Conservation (phyloP, 2,329 filamentous ascomycete species). For the Xylariaceae sp. region DNA sequence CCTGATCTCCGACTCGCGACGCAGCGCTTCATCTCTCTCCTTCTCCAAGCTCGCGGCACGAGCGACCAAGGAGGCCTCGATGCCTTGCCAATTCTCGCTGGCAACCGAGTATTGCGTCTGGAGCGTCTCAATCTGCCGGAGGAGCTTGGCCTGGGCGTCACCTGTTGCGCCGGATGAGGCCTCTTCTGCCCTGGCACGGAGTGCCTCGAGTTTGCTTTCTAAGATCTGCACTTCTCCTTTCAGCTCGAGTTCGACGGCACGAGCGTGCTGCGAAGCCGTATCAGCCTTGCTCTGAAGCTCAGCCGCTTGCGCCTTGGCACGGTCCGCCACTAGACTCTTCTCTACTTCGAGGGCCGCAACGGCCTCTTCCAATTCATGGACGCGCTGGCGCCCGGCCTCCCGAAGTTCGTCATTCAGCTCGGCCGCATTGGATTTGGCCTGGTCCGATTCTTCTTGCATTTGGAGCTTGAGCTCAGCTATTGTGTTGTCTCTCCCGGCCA, state of each 20-base stretch:
- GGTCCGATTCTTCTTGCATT: conserved; percentile 57
- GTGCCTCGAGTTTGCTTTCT: conserved; percentile 83
- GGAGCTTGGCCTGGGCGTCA: conserved; percentile 78
- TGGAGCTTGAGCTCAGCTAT: conserved; percentile 64
- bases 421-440: conserved; percentile 58
- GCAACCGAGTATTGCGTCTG: conserved; percentile 93
- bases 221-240: conserved; percentile 69
- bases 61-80: conserved; percentile 77
- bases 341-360: conserved; percentile 66
- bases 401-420: conserved; percentile 61
- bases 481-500: conserved; percentile 53
- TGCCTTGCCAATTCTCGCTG: conserved; percentile 95
- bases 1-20: conserved; percentile 78
- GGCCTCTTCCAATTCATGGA: conserved; percentile 47
- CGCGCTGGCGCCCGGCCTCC: conserved; percentile 51
- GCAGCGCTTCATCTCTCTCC: conserved; percentile 79
- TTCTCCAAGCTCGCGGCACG: conserved; percentile 74
- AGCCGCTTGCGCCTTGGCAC: conserved; percentile 57
- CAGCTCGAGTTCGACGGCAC: conserved; percentile 65
- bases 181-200: conserved; percentile 81
- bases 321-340: conserved; percentile 64
- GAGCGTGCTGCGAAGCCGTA: conserved; percentile 62
- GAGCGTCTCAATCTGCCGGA: conserved; percentile 89
- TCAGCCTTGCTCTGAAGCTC: conserved; percentile 68
- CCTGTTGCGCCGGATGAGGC: conserved; percentile 74